phyloP scores from a whole-genome alignment of 169 alveolate genomes.

The Cryptosporidium sp. region DNA sequence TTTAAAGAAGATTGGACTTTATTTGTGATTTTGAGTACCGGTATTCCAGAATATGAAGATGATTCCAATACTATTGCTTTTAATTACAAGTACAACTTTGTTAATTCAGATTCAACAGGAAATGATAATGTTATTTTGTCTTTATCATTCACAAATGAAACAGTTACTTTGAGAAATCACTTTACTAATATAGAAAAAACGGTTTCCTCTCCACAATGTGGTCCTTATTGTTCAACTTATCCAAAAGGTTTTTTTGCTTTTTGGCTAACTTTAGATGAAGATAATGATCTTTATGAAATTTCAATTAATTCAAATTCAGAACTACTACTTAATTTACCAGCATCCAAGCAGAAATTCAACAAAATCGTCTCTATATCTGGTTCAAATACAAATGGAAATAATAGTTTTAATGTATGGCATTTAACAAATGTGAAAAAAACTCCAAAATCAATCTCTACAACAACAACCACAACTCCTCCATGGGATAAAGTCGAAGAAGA shows the following conservation, averaged over 20 bases:
- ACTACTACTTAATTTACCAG: slow-evolving; percentile 18
- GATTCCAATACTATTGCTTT: background rate
- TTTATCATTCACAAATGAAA: slow-evolving; percentile 3
- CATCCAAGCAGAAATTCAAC: slow-evolving; percentile 27
- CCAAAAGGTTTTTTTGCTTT: slow-evolving; percentile 61
- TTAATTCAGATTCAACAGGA: background rate
- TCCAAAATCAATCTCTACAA: background rate
- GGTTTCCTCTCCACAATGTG: slow-evolving; percentile 43
- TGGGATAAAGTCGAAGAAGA: slow-evolving; percentile 31
- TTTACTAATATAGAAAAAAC: slow-evolving; percentile 10
- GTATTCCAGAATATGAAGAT: slow-evolving; percentile 27
- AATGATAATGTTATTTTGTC: slow-evolving; percentile 1
- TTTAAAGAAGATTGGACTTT: slow-evolving; percentile 42
- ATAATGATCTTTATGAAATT: background rate
- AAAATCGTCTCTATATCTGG: background rate
- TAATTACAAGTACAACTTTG: slow-evolving; percentile 32
- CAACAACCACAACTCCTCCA: slow-evolving; percentile 32
- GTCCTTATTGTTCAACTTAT: slow-evolving; percentile 63
- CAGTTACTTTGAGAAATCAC: slow-evolving; percentile 27
- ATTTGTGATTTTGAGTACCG: slow-evolving; percentile 43
- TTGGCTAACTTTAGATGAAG: slow-evolving; percentile 21
- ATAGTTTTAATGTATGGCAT: slow-evolving; percentile 13
- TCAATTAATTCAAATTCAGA: slow-evolving; percentile 48
- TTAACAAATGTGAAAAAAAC: slow-evolving; percentile 12
- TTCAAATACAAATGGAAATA: background rate